These are phyloP conservation scores for Ophiocordyceps sinensis DNA, from an alignment of 2,329 filamentous ascomycete genomes.

Conservation along the genomic window DNA sequence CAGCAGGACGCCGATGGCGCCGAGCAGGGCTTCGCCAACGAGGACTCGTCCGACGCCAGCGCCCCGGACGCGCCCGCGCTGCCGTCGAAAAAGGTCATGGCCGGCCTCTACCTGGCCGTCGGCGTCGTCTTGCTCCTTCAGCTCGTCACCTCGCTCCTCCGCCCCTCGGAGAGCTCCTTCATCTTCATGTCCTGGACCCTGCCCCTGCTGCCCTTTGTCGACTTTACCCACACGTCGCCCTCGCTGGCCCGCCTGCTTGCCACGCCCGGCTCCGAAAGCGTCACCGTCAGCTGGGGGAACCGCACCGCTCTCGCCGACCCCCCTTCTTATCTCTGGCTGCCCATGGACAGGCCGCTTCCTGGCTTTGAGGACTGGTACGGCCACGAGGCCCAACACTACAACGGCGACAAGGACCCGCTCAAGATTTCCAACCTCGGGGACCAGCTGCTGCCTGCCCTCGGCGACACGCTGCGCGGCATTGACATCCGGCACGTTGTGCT, in stretches of 20 bases:
- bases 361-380: constrained; percentile 17
- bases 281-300: constrained; percentile 14
- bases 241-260: constrained; percentile 11
- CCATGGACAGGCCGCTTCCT: constrained; percentile 6
- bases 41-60: constrained; percentile 2
- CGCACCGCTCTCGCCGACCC: constrained; percentile 12
- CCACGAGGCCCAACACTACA: constrained; percentile 12
- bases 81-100: constrained; percentile 1
- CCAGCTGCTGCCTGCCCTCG: constrained; percentile 13
- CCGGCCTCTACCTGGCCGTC: constrained; percentile 5
- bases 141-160: constrained; percentile 7
- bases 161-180: constrained; percentile 16
- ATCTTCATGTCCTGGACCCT: constrained; percentile 21
- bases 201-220: constrained; percentile 17
- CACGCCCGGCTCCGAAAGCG: constrained; percentile 6
- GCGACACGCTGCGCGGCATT: constrained; percentile 12
- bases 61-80: neutral
- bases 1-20: constrained; percentile 11
- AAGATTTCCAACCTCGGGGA: constrained; percentile 24
- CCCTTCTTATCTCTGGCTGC: constrained; percentile 12
- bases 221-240: constrained; percentile 14
- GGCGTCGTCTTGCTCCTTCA: constrained; percentile 7
- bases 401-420: constrained; percentile 20
- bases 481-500: constrained; percentile 28
- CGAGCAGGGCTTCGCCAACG: constrained; percentile 2